phyloP scores from a whole-genome alignment of 176 grass and related monocot species.

The Eremochloa ophiuroides region DNA sequence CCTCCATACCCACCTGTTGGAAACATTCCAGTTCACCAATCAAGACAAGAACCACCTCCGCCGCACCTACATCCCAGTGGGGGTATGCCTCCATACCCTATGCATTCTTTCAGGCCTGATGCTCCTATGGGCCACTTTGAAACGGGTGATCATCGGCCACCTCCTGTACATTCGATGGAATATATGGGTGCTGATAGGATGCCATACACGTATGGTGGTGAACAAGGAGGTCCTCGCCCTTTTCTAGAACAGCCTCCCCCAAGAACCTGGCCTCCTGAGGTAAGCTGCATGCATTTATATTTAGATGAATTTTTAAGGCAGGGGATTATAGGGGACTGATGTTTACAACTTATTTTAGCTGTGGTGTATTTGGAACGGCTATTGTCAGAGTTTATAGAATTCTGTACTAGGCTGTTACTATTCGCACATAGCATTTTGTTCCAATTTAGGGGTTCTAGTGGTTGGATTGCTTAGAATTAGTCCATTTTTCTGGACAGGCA shows the following conservation, averaged over 20 bases:
- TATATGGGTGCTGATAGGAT: constrained; percentile 40
- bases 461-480: constrained; percentile 16
- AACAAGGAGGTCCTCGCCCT: constrained; percentile 42
- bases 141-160: constrained; percentile 31
- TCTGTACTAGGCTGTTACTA: not conserved
- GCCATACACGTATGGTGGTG: constrained; percentile 43
- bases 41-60: constrained; percentile 55
- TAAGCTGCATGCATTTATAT: constrained; percentile 4
- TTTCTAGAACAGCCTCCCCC: constrained; percentile 50
- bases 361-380: not conserved
- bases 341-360: not conserved
- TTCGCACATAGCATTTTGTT: not conserved
- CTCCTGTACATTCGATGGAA: constrained; percentile 36
- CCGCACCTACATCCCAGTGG: constrained; percentile 37
- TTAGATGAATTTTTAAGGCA: not conserved
- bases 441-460: constrained; percentile 18
- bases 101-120: constrained; percentile 49
- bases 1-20: constrained; percentile 41
- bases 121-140: constrained; percentile 42
- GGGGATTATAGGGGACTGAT: not conserved
- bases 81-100: constrained; percentile 48
- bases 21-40: constrained; percentile 33
- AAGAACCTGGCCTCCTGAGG: constrained; percentile 61
- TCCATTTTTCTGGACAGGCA: constrained; percentile 34
- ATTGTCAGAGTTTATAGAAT: not conserved